Evolutionary conservation across 768 basidiomycete species (phyloP).

Genomic region (Agaricus sinodeliciosus): DNA sequence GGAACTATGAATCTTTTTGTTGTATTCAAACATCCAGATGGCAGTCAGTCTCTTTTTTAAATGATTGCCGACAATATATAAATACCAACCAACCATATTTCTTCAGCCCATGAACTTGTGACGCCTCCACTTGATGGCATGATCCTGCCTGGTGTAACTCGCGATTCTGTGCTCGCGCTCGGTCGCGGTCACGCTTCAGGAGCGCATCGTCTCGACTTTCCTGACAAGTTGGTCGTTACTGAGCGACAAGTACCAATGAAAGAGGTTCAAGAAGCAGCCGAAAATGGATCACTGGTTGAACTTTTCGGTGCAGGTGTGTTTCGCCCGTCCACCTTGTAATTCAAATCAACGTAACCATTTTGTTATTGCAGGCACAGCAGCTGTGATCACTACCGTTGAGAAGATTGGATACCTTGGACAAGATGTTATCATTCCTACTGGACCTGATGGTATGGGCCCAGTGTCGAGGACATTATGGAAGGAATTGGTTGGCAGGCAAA

Average conservation of each 20-base stretch:
- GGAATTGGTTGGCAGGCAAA: conserved; percentile 76
- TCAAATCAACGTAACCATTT: conserved; percentile 1
- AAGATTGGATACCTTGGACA: conserved; percentile 67
- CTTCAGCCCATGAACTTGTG: conserved; percentile 65
- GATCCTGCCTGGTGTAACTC: conserved; percentile 89
- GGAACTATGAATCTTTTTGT: conserved; percentile 94
- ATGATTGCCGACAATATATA: not conserved
- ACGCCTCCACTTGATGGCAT: conserved; percentile 89
- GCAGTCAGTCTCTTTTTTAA: conserved; percentile 31
- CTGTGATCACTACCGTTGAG: conserved; percentile 65
- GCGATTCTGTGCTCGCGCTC: conserved; percentile 76
- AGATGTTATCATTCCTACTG: conserved; percentile 58
- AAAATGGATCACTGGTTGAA: conserved; percentile 67
- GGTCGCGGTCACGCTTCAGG: conserved; percentile 54
- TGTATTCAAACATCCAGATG: conserved; percentile 65
- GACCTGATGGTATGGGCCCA: conserved; percentile 72
- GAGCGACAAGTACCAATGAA: conserved; percentile 74
- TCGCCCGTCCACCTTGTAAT: not conserved
- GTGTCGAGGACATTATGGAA: conserved; percentile 67
- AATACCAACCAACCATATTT: conserved; percentile 1
- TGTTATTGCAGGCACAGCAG: conserved; percentile 59
- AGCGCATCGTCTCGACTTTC: conserved; percentile 40
- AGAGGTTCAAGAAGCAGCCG: conserved; percentile 55
- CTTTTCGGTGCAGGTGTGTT: conserved; percentile 72
- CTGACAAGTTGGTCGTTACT: conserved; percentile 49